Evolutionary conservation across 345 rosid species (phyloP), one percentile per base, ranked within the genome.

Genomic region (sweet orange (Citrus sinensis)): DNA sequence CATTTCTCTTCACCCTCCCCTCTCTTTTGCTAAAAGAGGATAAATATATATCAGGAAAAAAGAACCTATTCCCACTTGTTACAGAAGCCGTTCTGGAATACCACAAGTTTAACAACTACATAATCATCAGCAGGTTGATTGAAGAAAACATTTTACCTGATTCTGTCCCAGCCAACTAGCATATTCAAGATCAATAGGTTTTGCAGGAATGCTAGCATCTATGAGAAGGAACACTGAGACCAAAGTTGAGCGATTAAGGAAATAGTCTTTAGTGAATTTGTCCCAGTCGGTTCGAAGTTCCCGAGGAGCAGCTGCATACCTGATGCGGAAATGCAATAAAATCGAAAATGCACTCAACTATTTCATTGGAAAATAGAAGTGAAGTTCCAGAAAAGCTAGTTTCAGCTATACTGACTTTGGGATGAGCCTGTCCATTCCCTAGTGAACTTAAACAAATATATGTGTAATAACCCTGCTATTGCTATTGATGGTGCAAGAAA

Each of bases 81-180:
- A 30, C 8, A 5, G 24, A 55, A 72, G 55, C 58, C 30, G 30
- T 34, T 59, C 6, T 54, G 25, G 19, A 29, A 29, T 22, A 61
- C 8, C 32, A 60, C 62, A 27, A 37, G n/a, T 58, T 65, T 24
- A 58, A 56, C 19, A 11, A 40, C 56, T 3, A 11, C 4, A 2
- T 4, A n/a, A 61, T 60, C 35, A 42, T 62, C 32, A 49, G 34
- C 37, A 67, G 11, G 24, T 34, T 3, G 58, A 61, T 5, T 17
- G n/a, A 63, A 59, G 46, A 76, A 35, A n/a, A 60, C 58, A 40
- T 14, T 27, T 61, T 84, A 93, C 99, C 99, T 92, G 92, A 83
- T 95, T 95, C 85, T 92, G 89, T 69, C 98, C 97, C 80, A 95
- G 91, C 99, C 99, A 95, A 76, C 97, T 92, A 29, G 98, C 99